Evolutionary conservation across 345 rosid genomes (phyloP).

Genomic region (Moringa oleifera): DNA sequence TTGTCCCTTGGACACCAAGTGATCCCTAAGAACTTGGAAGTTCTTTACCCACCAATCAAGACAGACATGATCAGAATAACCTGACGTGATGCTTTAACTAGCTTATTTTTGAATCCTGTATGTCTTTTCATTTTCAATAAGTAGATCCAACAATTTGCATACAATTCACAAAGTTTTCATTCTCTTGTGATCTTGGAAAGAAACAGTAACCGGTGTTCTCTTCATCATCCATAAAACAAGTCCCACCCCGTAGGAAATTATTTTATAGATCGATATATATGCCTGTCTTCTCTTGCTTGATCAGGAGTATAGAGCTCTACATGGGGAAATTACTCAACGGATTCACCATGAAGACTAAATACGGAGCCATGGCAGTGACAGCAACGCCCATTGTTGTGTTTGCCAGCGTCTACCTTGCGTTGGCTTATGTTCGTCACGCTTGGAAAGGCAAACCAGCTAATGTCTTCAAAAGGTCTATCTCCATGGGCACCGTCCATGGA

Average conservation of each 20-base stretch:
- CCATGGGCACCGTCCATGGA: conserved; percentile 49
- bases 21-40: background rate
- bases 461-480: conserved; percentile 31
- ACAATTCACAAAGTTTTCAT: background rate
- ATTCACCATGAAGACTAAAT: conserved; percentile 28
- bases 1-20: background rate
- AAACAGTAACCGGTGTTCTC: background rate
- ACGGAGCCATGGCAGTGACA: conserved; percentile 34
- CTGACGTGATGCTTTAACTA: too few relatives aligned
- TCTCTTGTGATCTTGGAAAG: background rate
- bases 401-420: conserved; percentile 39
- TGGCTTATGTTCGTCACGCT: conserved; percentile 28
- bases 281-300: background rate
- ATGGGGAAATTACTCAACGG: conserved; percentile 21
- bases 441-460: conserved; percentile 17
- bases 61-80: conserved; percentile 25
- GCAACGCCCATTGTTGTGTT: conserved; percentile 35
- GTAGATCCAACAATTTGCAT: too few relatives aligned
- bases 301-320: background rate
- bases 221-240: too few relatives aligned
- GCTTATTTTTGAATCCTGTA: background rate
- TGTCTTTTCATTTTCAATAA: background rate
- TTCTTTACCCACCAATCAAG: conserved; percentile 29
- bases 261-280: too few relatives aligned
- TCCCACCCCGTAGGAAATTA: too few relatives aligned